These are phyloP conservation scores for Pichia californica DNA, from an alignment of 805 yeast genomes.

Conservation along the genomic window DNA sequence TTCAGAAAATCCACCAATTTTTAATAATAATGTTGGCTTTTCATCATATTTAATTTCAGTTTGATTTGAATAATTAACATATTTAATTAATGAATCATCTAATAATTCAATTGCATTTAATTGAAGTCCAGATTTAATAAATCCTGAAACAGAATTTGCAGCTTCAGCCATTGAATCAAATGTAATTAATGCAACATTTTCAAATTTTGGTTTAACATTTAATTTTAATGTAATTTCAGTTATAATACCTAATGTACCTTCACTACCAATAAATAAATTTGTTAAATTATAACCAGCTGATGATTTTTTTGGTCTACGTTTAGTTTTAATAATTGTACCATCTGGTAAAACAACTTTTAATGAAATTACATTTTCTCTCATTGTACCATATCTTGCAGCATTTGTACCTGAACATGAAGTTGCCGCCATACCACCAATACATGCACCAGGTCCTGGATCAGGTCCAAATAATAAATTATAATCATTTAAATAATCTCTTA, in stretches of 20 bases:
- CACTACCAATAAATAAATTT: conserved; percentile 72
- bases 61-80: conserved; percentile 58
- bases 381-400: conserved; percentile 74
- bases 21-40: conserved; percentile 67
- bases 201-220: conserved; percentile 53
- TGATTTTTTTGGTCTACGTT: conserved; percentile 67
- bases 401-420: conserved; percentile 79
- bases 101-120: conserved; percentile 76
- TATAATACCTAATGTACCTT: conserved; percentile 72
- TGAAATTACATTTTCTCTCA: conserved; percentile 64
- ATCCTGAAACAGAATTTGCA: conserved; percentile 57
- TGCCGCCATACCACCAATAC: conserved; percentile 72
- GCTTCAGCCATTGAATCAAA: conserved; percentile 63
- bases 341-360: conserved; percentile 74
- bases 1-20: conserved; percentile 59
- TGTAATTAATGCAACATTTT: conserved; percentile 63
- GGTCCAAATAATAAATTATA: conserved; percentile 62
- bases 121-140: conserved; percentile 62
- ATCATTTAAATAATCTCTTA: conserved; percentile 45
- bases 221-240: conserved; percentile 65
- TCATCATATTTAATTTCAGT: conserved; percentile 54
- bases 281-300: conserved; percentile 79
- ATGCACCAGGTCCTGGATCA: conserved; percentile 77
- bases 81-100: conserved; percentile 66
- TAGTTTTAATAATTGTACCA: conserved; percentile 71